Percentiles rank a stretch among this genome's conserved stretches.
Conservation (phyloP, 495 filamentous ascomycete genomes). For the Penicillium maclennaniae region DNA sequence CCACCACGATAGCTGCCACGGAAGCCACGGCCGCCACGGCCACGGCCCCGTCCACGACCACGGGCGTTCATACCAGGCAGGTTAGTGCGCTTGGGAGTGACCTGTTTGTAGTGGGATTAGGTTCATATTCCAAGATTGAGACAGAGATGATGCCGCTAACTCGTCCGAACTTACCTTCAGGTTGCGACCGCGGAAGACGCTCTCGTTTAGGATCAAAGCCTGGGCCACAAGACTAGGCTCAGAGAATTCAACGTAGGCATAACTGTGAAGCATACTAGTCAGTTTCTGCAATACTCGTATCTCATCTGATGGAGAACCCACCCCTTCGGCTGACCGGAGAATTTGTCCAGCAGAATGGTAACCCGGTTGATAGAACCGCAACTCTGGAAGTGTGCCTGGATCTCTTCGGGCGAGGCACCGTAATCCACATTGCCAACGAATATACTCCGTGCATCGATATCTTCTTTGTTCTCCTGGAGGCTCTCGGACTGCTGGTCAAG, state of each 20-base stretch:
- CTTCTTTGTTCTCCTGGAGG: slow-evolving; percentile 88
- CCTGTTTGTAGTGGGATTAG: slow-evolving; percentile 46
- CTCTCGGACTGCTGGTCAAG: slow-evolving; percentile 81
- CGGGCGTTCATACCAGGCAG: slow-evolving; percentile 82
- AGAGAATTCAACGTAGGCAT: slow-evolving; percentile 98
- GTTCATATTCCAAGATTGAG: not conserved
- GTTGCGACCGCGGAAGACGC: slow-evolving; percentile 88
- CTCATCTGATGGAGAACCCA: slow-evolving; percentile 39
- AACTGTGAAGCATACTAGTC: slow-evolving; percentile 51
- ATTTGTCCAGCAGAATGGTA: slow-evolving; percentile 96
- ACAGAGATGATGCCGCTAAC: not conserved
- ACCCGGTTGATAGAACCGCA: slow-evolving; percentile 97
- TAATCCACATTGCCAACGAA: slow-evolving; percentile 99
- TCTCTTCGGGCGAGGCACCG: slow-evolving; percentile 94
- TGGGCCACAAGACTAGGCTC: slow-evolving; percentile 91
- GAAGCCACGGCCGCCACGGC: slow-evolving; percentile 62
- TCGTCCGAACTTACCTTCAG: slow-evolving; percentile 65
- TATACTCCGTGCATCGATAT: slow-evolving; percentile 91
- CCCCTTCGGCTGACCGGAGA: slow-evolving; percentile 98
- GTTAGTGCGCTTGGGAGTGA: slow-evolving; percentile 96
- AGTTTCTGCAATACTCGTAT: not conserved
- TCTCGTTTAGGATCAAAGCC: slow-evolving; percentile 93
- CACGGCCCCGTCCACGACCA: slow-evolving; percentile 67
- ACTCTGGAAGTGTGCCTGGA: slow-evolving; percentile 97
- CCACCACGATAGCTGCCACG: slow-evolving; percentile 80